Evolutionary conservation across 2,329 filamentous ascomycete genomes (phyloP).

Genomic region (Xylaria sp.): DNA sequence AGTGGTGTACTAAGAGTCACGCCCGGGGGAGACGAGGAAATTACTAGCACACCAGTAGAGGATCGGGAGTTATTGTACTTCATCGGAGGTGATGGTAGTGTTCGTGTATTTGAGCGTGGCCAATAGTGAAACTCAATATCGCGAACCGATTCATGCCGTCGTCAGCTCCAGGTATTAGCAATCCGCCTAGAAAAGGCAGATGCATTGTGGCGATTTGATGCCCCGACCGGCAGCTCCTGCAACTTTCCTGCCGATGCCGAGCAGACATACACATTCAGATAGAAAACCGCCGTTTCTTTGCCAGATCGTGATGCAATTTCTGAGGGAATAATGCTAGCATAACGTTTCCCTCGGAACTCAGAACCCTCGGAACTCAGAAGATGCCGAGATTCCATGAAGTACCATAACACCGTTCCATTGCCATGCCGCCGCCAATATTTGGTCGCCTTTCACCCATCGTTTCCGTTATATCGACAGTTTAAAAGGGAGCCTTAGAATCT

Average conservation of each 20-base stretch:
- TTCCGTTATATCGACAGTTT: conserved; percentile 40
- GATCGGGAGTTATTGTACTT: conserved; percentile 84
- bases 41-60: conserved; percentile 50
- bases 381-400: conserved; percentile 47
- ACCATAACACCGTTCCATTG: conserved; percentile 50
- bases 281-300: conserved; percentile 36
- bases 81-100: conserved; percentile 79
- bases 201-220: conserved; percentile 26
- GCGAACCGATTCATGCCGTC: conserved; percentile 21
- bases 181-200: conserved; percentile 7
- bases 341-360: conserved; percentile 45
- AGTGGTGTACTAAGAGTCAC: conserved; percentile 87
- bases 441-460: conserved; percentile 51
- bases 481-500: conserved; percentile 68
- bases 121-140: conserved; percentile 54
- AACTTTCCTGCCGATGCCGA: conserved; percentile 11
- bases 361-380: conserved; percentile 42
- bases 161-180: conserved; percentile 19
- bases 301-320: conserved; percentile 49
- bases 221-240: conserved; percentile 9
- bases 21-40: conserved; percentile 57
- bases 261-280: conserved; percentile 36
- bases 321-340: conserved; percentile 47
- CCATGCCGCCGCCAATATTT: conserved; percentile 49
- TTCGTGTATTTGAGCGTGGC: conserved; percentile 86